Percentiles rank a stretch among this genome's conserved stretches.
Conservation (phyloP, 2,329 filamentous ascomycete species). For the Rutstroemia sp. region DNA sequence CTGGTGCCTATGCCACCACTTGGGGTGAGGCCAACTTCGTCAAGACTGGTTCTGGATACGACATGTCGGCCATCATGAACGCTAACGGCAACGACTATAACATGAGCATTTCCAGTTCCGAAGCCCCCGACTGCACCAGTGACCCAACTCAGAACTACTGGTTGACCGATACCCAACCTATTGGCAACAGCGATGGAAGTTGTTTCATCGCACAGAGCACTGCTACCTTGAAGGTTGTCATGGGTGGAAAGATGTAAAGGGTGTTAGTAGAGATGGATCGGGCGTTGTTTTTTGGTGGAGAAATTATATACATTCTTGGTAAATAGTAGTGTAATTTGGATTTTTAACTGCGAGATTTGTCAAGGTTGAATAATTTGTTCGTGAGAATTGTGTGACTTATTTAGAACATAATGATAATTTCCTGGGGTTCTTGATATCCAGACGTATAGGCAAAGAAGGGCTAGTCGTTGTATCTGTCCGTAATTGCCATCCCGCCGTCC, state of each 20-base stretch:
- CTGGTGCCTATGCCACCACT: conserved; percentile 21
- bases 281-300: not conserved
- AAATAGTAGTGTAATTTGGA: conserved; percentile 16
- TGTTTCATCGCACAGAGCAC: conserved; percentile 23
- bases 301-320: conserved; percentile 14
- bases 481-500: too few species aligned
- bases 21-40: conserved; percentile 27
- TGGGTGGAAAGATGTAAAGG: conserved; percentile 22
- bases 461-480: too few species aligned
- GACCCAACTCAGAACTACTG: conserved; percentile 25
- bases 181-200: conserved; percentile 25
- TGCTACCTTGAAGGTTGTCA: conserved; percentile 19
- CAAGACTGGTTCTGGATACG: conserved; percentile 22
- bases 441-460: too few species aligned
- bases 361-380: not conserved
- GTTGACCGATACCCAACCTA: conserved; percentile 20
- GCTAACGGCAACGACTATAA: conserved; percentile 23
- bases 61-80: conserved; percentile 28
- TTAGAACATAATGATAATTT: not conserved
- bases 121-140: conserved; percentile 22
- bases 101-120: conserved; percentile 25
- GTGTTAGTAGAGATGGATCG: not conserved
- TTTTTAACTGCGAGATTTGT: not conserved
- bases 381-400: not conserved
- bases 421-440: too few species aligned